Evolutionary conservation across 441 rosid genomes (phyloP).

Genomic region (Aquilaria agallochum): DNA sequence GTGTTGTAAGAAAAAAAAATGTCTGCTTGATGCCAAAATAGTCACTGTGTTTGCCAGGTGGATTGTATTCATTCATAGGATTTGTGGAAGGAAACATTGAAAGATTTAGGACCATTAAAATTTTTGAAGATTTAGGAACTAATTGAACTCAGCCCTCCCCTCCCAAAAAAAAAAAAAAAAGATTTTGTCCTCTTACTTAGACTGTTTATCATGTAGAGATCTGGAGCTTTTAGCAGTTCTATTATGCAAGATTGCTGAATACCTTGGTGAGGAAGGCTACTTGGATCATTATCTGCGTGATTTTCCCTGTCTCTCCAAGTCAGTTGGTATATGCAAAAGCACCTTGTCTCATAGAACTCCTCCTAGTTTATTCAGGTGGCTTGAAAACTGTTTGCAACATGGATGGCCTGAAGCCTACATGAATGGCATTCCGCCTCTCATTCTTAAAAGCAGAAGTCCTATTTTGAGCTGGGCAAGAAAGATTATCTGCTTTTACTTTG

Average conservation of each 20-base stretch:
- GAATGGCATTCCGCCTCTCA: conserved; percentile 72
- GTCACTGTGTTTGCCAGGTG: too few species aligned
- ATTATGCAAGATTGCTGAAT: conserved; percentile 66
- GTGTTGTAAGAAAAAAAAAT: too few species aligned
- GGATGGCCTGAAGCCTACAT: conserved; percentile 55
- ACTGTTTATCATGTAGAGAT: conserved; percentile 60
- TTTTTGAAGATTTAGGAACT: too few species aligned
- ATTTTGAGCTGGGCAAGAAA: conserved; percentile 81
- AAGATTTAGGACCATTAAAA: too few species aligned
- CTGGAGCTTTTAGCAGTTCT: conserved; percentile 75
- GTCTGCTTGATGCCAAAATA: too few species aligned
- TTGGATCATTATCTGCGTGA: conserved; percentile 94
- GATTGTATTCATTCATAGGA: too few species aligned
- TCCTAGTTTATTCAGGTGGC: conserved; percentile 89
- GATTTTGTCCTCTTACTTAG: conserved; percentile 1
- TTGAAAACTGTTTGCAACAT: conserved; percentile 71
- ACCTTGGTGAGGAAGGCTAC: conserved; percentile 74
- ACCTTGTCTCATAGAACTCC: conserved; percentile 53
- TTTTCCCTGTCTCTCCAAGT: conserved; percentile 69
- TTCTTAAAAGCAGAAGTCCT: conserved; percentile 67
- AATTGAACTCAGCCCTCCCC: too few species aligned
- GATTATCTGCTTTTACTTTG: conserved; percentile 80
- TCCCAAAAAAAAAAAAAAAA: too few species aligned
- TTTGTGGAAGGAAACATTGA: too few species aligned
- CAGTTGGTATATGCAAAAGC: conserved; percentile 29